Conservation (phyloP, 306 rosid genomes). For the Trichosanthes truncata region DNA sequence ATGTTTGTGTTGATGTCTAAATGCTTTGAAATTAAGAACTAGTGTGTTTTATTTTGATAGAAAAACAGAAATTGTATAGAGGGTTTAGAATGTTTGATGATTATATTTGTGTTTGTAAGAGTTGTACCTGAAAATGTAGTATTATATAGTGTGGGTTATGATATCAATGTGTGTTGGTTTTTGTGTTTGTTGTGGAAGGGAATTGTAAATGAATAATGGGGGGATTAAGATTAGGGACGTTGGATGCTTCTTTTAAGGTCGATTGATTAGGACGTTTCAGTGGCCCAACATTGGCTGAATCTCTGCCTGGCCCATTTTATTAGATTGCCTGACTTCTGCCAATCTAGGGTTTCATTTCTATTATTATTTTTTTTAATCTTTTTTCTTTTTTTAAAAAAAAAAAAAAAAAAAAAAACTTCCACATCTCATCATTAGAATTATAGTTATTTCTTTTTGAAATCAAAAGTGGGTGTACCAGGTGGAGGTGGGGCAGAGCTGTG, state of each 20-base stretch:
- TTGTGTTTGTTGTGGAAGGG: too few species aligned
- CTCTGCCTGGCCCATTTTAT: not conserved
- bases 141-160: too few species aligned
- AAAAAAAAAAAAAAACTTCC: not conserved
- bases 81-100: not conserved
- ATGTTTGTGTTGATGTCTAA: not conserved
- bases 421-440: not conserved
- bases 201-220: not conserved
- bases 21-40: not conserved
- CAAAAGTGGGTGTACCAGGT: not conserved
- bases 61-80: not conserved
- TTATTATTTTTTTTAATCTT: not conserved
- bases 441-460: not conserved
- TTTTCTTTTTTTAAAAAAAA: not conserved
- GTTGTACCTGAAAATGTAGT: too few species aligned
- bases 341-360: not conserved
- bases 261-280: not conserved
- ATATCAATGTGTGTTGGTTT: too few species aligned
- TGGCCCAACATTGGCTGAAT: slow-evolving; percentile 1
- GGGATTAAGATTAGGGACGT: not conserved
- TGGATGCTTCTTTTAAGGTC: not conserved
- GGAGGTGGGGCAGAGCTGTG: not conserved
- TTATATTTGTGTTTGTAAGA: too few species aligned
- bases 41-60: not conserved
- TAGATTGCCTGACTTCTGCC: not conserved